A percentile compares a stretch with the other conserved stretches of the same genome.
phyloP scores from a whole-genome alignment of 2,329 filamentous ascomycete genomes.

The Aspergillus fructus region DNA sequence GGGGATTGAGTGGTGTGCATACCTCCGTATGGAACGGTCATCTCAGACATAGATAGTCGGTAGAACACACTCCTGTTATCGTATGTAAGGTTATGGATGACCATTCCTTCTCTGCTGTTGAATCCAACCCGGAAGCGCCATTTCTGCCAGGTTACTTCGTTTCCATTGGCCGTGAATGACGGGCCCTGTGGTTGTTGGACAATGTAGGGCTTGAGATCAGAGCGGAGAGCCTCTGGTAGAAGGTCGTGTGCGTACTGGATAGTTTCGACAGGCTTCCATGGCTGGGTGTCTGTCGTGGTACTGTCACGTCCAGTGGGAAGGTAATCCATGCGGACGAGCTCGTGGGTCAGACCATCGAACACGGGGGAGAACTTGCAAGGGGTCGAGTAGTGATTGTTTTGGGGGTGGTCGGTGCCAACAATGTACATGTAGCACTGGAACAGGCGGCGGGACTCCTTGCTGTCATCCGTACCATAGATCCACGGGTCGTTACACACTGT shows the following conservation, averaged over 20 bases:
- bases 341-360: constrained; percentile 60
- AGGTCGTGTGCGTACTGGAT: constrained; percentile 62
- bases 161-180: constrained; percentile 60
- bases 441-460: constrained; percentile 38
- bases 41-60: constrained; percentile 65
- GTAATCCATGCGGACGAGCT: constrained; percentile 68
- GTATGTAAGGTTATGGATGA: constrained; percentile 67
- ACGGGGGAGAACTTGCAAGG: constrained; percentile 40
- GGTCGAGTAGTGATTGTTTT: constrained; percentile 38
- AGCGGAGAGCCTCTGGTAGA: constrained; percentile 64
- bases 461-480: constrained; percentile 62
- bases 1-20: constrained; percentile 4
- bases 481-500: constrained; percentile 62
- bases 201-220: constrained; percentile 64
- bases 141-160: constrained; percentile 64
- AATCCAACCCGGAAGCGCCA: constrained; percentile 63
- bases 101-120: constrained; percentile 65
- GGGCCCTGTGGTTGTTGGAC: constrained; percentile 65
- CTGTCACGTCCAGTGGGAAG: constrained; percentile 66
- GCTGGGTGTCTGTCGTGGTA: constrained; percentile 54
- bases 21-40: constrained; percentile 55
- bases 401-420: constrained; percentile 33
- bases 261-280: constrained; percentile 56
- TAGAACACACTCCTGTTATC: constrained; percentile 65
- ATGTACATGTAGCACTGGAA: constrained; percentile 45